These are phyloP conservation scores for Cinchona pubescens DNA, from an alignment of 257 asterid genomes.

Conservation along the genomic window DNA sequence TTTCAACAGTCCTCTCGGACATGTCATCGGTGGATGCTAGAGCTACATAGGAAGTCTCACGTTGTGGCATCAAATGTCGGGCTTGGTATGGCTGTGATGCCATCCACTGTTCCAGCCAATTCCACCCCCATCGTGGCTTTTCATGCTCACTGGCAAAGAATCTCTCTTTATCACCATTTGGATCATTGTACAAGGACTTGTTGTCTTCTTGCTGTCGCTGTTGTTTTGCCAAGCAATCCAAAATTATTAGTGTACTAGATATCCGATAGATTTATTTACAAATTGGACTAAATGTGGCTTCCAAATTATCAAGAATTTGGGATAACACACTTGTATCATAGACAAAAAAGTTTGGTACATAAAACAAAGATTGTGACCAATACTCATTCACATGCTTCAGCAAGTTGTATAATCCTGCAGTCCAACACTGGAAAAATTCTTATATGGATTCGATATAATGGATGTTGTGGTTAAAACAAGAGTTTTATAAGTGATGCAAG, in stretches of 20 bases:
- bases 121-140: constrained; percentile 70
- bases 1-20: constrained; percentile 69
- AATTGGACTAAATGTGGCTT: no score
- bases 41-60: constrained; percentile 39
- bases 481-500: no score
- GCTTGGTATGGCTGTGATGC: constrained; percentile 61
- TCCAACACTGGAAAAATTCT: no score
- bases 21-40: constrained; percentile 36
- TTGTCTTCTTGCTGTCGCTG: constrained; percentile 32
- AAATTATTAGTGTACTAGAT: neutral
- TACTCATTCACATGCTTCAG: neutral
- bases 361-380: no score
- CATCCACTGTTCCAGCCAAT: constrained; percentile 93
- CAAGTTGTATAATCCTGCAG: neutral
- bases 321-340: neutral
- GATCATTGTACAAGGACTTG: constrained; percentile 23
- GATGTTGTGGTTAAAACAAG: no score
- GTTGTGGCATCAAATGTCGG: constrained; percentile 33
- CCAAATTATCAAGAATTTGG: no score
- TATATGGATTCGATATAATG: no score
- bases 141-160: constrained; percentile 32
- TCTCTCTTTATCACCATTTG: constrained; percentile 21
- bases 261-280: no score
- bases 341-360: no score
- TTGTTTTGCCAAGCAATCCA: neutral